Base-by-base conservation (phyloP, 768 basidiomycete species). In the Trametes villosa region DNA sequence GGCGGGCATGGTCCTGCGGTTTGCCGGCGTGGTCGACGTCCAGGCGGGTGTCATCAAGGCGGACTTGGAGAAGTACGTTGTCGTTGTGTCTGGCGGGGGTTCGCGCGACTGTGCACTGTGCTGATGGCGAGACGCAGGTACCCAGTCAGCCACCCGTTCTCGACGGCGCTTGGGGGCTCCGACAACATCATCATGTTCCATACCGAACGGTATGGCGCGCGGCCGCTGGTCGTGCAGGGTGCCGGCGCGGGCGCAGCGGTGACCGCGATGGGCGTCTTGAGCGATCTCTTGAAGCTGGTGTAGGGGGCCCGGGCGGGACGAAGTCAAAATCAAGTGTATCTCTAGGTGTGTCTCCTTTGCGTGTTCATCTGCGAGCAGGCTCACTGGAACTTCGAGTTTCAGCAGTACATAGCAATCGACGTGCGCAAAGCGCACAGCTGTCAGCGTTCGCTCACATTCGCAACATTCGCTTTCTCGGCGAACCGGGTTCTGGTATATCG, bases 151-250 rank as follows among this genome's bases (percentile, higher is more conserved):
- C 97, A 99, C 73, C 91, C 97, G 1, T 98, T 99, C 70, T 96
- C 96, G 4, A 96, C 96, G 1, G 92, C 96, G 1, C 84, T 99
- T 15, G 92, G 94, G 22, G 97, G 96, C 0, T 94, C 94, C 22
- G 97, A 99, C 75, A 98, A 98, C 73, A 98, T 99, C 71, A 85
- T 99, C 72, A 92, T 97, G 81, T 98, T 98, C 84, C 91, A 94
- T 71, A 98, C 96, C 0, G 87, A 91, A 69, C 82, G 97, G 41
- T 99, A 99, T 71, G 87, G 89, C 3, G 83, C 88, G 9, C 78
- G 94, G 41, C 96, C 97, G 1, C 78, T 99, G 57, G 92, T 98
- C 61, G 83, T 99, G 33, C 96, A 98, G 70, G 97, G 97, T 50
- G 89, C 96, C 0, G 97, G 97, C 3, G 97, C 97, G 0, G 97